A percentile compares a stretch with the other conserved stretches of the same genome.
Evolutionary conservation across 306 rosid species (phyloP).

Genomic region (Cicer arietinum): DNA sequence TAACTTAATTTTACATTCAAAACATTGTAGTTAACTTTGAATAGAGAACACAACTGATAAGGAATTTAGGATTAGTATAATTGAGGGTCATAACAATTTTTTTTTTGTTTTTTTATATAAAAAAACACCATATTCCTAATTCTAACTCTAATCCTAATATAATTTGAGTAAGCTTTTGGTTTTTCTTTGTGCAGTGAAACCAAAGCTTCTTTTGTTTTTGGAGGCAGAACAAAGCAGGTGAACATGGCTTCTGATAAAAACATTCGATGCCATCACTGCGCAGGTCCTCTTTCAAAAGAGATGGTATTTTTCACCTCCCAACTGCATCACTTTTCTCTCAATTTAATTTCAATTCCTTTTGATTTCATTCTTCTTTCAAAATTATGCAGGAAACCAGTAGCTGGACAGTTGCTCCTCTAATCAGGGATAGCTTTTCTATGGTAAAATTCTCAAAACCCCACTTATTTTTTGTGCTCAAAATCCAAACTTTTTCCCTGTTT

Average conservation of each 20-base stretch:
- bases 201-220: neutral
- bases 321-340: neutral
- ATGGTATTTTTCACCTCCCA: slow-evolving; percentile 50
- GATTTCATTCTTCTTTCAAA: neutral
- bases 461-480: slow-evolving; percentile 31
- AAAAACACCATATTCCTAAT: neutral
- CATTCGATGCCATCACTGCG: slow-evolving; percentile 81
- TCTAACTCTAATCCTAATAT: neutral
- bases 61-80: too few species aligned
- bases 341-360: neutral
- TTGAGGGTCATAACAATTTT: too few species aligned
- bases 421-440: slow-evolving; percentile 93
- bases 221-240: neutral
- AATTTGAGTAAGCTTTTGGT: neutral
- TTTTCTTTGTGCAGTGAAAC: neutral
- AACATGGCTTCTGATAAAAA: slow-evolving; percentile 40
- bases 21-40: too few species aligned
- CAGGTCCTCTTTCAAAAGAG: slow-evolving; percentile 78
- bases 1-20: too few species aligned
- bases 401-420: slow-evolving; percentile 74
- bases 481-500: slow-evolving; percentile 20
- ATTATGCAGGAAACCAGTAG: slow-evolving; percentile 69
- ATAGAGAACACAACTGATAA: too few species aligned
- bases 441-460: slow-evolving; percentile 44
- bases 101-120: too few species aligned